Evolutionary conservation across 2,329 filamentous ascomycete species (phyloP), one percentile per base, ranked within the genome.

Genomic region (Incumbomyces delicatus): DNA sequence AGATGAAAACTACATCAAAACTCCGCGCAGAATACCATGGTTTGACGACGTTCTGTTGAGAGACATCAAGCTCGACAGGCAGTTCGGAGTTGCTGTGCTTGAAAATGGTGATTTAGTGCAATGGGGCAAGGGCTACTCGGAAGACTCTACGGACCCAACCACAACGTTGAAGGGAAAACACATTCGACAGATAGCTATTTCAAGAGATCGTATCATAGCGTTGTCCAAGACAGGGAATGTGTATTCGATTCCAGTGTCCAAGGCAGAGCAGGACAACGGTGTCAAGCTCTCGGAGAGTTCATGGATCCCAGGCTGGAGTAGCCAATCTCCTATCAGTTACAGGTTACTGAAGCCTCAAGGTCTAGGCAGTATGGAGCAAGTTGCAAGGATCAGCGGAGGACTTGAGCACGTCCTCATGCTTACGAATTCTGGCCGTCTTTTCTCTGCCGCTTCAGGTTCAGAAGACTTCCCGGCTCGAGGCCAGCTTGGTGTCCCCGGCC

Each of bases 61-160:
- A 41, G 92, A 95, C 61, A 71, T 96, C 53, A 95, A 94, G 68
- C 68, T 96, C 41, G 86, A 88, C 49, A 75, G 79, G 45, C 78
- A 79, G 34, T 89, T 94, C 61, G 92, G 87, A 7, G 90, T 81
- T 3, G 92, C 92, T 8, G 82, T 96, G 34, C 83, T 82, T 3
- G 89, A 95, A 62, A 81, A 83, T 52, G 92, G 92, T 3, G 85
- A 96, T 61, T 65, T 98, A 37, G 72, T 95, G 11, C 89, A 96
- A 67, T 98, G 92, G 92, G 92, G 92, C 1, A 74, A 74, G 2
- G 86, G 75, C 2, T 95, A 83, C 61, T 83, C 83, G 6, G 73
- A 76, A 46, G 73, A 78, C 3, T 70, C 78, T 27, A 76, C 71
- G 8, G 68, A 72, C 27, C 92, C 90, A 0, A 74, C 73, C 1